A percentile compares a stretch with the other conserved stretches of the same genome.
Evolutionary conservation across 169 alveolate genomes (phyloP).

Genomic region (Cryptosporidium tyzzeri): DNA sequence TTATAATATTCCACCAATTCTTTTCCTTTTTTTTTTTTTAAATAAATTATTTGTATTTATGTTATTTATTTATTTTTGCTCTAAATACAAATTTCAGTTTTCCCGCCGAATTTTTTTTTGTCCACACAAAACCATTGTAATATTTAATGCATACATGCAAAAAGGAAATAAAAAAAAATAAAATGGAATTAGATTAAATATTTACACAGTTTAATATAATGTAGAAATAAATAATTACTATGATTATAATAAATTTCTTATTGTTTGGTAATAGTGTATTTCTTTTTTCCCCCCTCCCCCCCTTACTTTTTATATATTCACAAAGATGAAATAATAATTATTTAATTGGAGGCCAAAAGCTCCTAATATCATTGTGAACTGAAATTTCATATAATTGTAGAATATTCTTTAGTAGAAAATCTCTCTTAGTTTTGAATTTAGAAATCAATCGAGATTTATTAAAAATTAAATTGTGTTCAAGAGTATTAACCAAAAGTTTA

Average conservation of each 20-base stretch:
- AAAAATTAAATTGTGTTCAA: background rate
- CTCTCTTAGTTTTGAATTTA: slow-evolving; percentile 18
- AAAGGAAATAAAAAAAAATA: background rate
- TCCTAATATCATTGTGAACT: slow-evolving; percentile 44
- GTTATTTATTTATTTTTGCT: background rate
- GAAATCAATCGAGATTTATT: background rate
- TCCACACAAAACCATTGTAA: slow-evolving; percentile 65
- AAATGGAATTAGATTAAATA: background rate
- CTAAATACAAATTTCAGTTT: slow-evolving; percentile 45
- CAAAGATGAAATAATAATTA: background rate
- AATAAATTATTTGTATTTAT: background rate
- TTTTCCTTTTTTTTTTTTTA: background rate
- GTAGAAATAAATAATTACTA: background rate
- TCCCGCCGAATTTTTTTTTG: slow-evolving; percentile 64
- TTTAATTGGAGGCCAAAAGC: slow-evolving; percentile 63
- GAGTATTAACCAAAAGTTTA: slow-evolving; percentile 15
- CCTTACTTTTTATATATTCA: background rate
- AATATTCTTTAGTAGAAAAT: slow-evolving; percentile 20
- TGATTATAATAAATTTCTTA: background rate
- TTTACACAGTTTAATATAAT: background rate
- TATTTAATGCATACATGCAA: slow-evolving; percentile 63
- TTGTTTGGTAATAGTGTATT: background rate
- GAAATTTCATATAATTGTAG: slow-evolving; percentile 40
- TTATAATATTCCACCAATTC: background rate
- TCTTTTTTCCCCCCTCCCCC: too few species aligned